Base-by-base conservation (phyloP, 2,329 filamentous ascomycete genomes). In the Arachnomyces sp. region DNA sequence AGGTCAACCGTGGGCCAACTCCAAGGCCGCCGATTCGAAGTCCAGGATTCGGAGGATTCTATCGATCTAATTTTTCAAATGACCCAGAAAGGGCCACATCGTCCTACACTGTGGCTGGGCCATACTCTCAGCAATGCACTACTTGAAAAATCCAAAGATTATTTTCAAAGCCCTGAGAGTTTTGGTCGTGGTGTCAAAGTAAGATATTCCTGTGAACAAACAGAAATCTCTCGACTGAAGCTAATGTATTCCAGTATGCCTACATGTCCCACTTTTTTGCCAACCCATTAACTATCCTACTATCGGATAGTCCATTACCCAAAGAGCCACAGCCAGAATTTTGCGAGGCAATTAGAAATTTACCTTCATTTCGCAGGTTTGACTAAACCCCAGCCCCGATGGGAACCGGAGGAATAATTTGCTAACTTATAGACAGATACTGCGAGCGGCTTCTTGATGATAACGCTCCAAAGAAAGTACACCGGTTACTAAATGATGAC, bases 181-280 rank as follows among this genome's bases (percentile, higher is more conserved):
- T 73, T 80, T 45, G 64, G 66, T 38, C 68, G 71, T 42, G 66
- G 68, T 34, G 54, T 77, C 11, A 72, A 72, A 58, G 70, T 72
- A 55, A 41, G 43, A 28, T 34, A 29, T 15, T 17, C 32, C 7
- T 15, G 18, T 25, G 17, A 38, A 17, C 18, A 13, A 17, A 16
- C 17, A 15, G 15, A 18, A n/a, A 11, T 43, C 4, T 7, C 42
- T 31, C 4, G 20, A 43, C 48, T 60, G 45, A 64, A 38, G 39
- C 46, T 9, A 42, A 3, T 5, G 9, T 25, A 25, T 25, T 25
- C 9, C 57, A 77, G 64, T 81, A 81, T 56, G 68, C 72, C 1
- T 77, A 76, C 50, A 79, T 81, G 77, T 73, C 73, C 7, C 73
- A 77, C 48, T 79, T 76, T 53, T 81, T 77, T 46, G 75, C 76